Evolutionary conservation across 768 basidiomycete species (phyloP).

Genomic region (Amanita muscaria): DNA sequence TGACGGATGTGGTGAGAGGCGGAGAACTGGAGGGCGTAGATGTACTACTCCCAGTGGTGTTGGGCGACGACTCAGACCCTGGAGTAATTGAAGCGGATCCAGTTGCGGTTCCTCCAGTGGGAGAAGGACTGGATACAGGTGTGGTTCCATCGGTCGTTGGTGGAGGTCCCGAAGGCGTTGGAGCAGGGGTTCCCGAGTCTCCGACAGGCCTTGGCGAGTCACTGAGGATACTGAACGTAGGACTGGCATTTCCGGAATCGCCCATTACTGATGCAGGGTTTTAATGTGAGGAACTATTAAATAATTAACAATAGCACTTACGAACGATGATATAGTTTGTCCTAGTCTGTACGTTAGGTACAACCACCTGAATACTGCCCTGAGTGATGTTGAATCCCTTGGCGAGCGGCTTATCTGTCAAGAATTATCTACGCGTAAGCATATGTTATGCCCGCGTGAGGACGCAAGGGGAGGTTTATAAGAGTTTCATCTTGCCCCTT

Average conservation of each 20-base stretch:
- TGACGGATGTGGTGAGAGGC: background rate
- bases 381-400: conserved; percentile 40
- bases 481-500: no score
- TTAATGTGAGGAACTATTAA: conserved; percentile 4
- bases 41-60: background rate
- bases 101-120: no score
- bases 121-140: no score
- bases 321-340: conserved; percentile 53
- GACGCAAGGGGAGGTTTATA: no score
- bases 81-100: background rate
- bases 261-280: conserved; percentile 42
- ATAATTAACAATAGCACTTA: conserved; percentile 28
- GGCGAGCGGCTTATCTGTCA: conserved; percentile 50
- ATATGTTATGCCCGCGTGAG: background rate
- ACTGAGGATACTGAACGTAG: conserved; percentile 43
- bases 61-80: background rate
- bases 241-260: conserved; percentile 57
- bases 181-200: no score
- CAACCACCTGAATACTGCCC: conserved; percentile 40
- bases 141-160: no score
- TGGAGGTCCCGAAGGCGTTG: no score
- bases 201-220: no score
- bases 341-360: conserved; percentile 38
- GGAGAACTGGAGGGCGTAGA: background rate
- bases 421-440: conserved; percentile 9